These are phyloP conservation scores for Populus hybrid DNA, from an alignment of 441 rosid species.

Conservation along the genomic window DNA sequence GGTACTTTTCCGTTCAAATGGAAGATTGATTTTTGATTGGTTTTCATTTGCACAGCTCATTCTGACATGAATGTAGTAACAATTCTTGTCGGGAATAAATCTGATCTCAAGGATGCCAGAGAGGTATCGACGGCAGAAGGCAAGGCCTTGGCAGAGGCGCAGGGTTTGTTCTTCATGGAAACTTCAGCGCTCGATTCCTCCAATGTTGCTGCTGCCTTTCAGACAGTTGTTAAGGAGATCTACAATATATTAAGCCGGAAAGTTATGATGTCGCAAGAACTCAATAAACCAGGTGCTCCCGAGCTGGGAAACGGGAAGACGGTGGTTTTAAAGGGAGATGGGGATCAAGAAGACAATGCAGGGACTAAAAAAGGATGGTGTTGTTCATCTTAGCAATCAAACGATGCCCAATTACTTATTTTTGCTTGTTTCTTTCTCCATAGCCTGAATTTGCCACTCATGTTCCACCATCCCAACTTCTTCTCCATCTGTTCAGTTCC, in stretches of 20 bases:
- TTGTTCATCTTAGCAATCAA: constrained; percentile 41
- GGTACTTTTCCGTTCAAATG: background rate
- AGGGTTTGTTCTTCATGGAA: constrained; percentile 90
- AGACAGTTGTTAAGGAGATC: constrained; percentile 82
- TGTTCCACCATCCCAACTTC: constrained; percentile 8
- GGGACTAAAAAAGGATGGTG: constrained; percentile 52
- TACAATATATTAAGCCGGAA: constrained; percentile 84
- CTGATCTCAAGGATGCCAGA: constrained; percentile 80
- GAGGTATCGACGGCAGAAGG: constrained; percentile 76
- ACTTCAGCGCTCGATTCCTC: constrained; percentile 90
- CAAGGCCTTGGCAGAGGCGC: constrained; percentile 75
- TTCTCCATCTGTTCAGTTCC: constrained; percentile 24
- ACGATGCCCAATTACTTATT: background rate
- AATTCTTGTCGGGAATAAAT: constrained; percentile 93
- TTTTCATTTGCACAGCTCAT: constrained; percentile 50
- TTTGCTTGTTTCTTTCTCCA: background rate
- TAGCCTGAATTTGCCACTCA: constrained; percentile 13
- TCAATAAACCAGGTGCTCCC: constrained; percentile 60
- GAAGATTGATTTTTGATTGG: constrained; percentile 8
- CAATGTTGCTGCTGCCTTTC: constrained; percentile 78
- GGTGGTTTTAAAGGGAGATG: constrained; percentile 55
- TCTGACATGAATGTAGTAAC: constrained; percentile 72
- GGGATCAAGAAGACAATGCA: constrained; percentile 12
- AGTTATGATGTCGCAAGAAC: constrained; percentile 80
- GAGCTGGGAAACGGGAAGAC: constrained; percentile 64